Conservation (phyloP, 371 early-diverging fungal genomes). For the Mortierella sp. region DNA sequence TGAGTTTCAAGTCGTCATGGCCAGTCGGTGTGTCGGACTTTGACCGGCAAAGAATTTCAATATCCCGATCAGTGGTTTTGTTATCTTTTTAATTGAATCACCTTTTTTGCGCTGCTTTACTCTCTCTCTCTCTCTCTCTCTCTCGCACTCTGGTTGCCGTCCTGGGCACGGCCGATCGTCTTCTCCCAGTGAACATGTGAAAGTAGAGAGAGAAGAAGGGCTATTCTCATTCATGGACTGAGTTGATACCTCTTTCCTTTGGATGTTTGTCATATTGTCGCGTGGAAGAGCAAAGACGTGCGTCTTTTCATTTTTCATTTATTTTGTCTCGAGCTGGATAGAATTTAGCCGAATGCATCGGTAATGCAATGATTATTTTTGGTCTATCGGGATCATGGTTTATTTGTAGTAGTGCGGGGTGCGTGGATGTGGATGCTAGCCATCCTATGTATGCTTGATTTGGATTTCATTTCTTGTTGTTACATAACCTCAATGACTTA, state of each 20-base stretch:
- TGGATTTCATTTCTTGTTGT: background rate
- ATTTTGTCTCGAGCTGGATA: background rate
- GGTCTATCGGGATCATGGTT: constrained; percentile 2
- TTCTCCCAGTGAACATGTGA: background rate
- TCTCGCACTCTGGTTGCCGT: constrained; percentile 4
- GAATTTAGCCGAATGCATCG: background rate
- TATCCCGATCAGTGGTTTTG: background rate
- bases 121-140: constrained; percentile 1
- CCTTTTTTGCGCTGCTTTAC: background rate
- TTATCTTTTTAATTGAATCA: background rate
- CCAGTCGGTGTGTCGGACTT: background rate
- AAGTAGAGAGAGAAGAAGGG: background rate
- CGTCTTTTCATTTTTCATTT: too few relatives aligned
- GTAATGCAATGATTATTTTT: background rate
- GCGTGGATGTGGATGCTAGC: background rate
- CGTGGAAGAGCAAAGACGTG: background rate
- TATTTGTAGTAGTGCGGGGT: background rate
- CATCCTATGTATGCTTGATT: constrained; percentile 2
- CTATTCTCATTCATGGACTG: background rate
- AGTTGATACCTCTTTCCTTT: background rate
- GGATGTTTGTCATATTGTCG: background rate
- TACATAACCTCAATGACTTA: constrained; percentile 1
- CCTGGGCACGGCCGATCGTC: background rate
- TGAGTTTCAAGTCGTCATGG: background rate
- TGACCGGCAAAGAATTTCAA: background rate